Percentiles rank a stretch among this genome's conserved stretches.
Evolutionary conservation across 805 yeast genomes (phyloP).

Genomic region (Clavispora fructus): DNA sequence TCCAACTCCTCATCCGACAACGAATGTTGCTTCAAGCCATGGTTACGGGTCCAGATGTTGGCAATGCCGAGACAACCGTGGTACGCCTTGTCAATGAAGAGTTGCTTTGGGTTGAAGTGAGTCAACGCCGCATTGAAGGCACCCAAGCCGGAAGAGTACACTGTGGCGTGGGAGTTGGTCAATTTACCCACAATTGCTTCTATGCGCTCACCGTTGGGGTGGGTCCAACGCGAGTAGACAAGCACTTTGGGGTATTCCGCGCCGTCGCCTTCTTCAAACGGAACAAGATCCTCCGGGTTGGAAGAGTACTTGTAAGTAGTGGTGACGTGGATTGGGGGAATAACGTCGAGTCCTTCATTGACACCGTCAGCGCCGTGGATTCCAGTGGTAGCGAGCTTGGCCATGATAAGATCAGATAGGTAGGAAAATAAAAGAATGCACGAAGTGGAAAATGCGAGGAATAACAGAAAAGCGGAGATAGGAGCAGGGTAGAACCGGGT

Average conservation of each 20-base stretch:
- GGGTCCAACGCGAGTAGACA: conserved; percentile 65
- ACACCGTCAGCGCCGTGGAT: conserved; percentile 70
- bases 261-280: conserved; percentile 19
- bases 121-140: conserved; percentile 76
- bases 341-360: conserved; percentile 58
- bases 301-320: conserved; percentile 69
- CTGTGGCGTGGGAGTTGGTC: conserved; percentile 59
- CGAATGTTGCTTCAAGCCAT: conserved; percentile 45
- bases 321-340: conserved; percentile 76
- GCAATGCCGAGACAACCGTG: conserved; percentile 80
- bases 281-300: conserved; percentile 51
- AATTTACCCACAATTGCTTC: conserved; percentile 61
- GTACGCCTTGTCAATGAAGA: conserved; percentile 76
- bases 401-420: neutral
- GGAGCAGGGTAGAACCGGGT: no score
- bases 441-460: no score
- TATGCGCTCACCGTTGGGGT: conserved; percentile 64
- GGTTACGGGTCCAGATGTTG: conserved; percentile 54
- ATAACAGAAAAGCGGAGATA: no score
- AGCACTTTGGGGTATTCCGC: conserved; percentile 6
- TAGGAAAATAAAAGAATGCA: neutral
- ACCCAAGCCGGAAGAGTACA: conserved; percentile 73
- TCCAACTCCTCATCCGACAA: conserved; percentile 32
- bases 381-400: conserved; percentile 6
- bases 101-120: conserved; percentile 62